Percentiles rank a stretch among this genome's conserved stretches.
phyloP scores from a whole-genome alignment of 2,329 filamentous ascomycete species.

The Didymella arachidicola region DNA sequence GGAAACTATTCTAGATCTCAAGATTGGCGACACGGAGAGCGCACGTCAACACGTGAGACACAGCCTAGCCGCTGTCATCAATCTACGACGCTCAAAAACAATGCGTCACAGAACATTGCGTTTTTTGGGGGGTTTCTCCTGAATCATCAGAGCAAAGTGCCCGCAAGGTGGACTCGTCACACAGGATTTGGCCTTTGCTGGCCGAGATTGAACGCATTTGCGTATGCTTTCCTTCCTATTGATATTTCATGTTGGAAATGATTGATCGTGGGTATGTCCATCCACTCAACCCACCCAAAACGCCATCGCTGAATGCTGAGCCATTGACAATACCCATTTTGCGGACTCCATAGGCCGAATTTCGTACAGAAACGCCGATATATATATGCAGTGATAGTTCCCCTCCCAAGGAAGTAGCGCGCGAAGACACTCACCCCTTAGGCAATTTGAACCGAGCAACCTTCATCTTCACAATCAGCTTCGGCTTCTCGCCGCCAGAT shows the following conservation, averaged over 20 bases:
- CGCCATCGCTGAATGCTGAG: conserved; percentile 38
- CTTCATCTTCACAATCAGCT: conserved; percentile 33
- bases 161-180: conserved; percentile 2
- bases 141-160: background rate
- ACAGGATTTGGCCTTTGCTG: background rate
- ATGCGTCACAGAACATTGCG: background rate
- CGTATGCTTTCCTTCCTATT: conserved; percentile 1
- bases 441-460: conserved; percentile 25
- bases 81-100: background rate
- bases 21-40: conserved; percentile 5
- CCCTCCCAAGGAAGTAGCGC: background rate
- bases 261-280: conserved; percentile 16
- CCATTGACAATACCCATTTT: conserved; percentile 9
- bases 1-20: conserved; percentile 2
- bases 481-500: conserved; percentile 24
- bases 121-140: background rate
- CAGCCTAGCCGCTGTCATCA: background rate
- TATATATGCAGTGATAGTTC: conserved; percentile 1
- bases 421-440: background rate
- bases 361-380: conserved; percentile 13
- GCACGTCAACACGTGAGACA: conserved; percentile 19
- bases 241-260: conserved; percentile 2
- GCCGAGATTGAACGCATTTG: background rate
- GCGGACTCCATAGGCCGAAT: conserved; percentile 5
- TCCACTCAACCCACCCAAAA: conserved; percentile 18